Evolutionary conservation across 2,329 filamentous ascomycete genomes (phyloP), one percentile per base, ranked within the genome.

Genomic region (Cadophora sp.): DNA sequence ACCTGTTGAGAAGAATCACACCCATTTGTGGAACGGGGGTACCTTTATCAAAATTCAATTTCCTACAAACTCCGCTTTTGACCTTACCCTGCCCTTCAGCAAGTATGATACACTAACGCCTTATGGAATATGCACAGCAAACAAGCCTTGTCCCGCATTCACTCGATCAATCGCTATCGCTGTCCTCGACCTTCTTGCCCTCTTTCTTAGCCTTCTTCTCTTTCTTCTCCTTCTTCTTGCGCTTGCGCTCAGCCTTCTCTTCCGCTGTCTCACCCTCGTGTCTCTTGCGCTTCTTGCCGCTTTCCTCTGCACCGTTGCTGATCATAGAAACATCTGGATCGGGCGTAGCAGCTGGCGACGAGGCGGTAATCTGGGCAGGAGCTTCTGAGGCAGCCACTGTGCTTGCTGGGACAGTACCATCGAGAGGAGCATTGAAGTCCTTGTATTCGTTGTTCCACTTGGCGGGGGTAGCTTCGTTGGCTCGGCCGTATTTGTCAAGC

Each of bases 381-480:
- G 76, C 70, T 43, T 80, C 70, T 7, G 79, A 76, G 8, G 80
- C 76, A 36, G 81, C 74, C 48, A 78, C 45, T 76, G 80, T 7
- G 20, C 20, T 22, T 18, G 48, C 58, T 53, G 64, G 64, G 16
- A 45, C 64, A 59, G 45, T 58, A 80, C 81, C 67, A 69, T 80
- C 70, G 75, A 79, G 62, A 18, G 85, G 83, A 48, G 86, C 85
- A 76, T 86, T 89, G 83, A 89, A 97, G 83, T 98, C 96, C 82
- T 94, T 95, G 87, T 99, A 99, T 73, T 92, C 91, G 45, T 87
- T 82, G 74, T 92, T 94, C 96, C 96, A 99, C 82, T 96, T 93
- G 75, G 94, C 89, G 30, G 96, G 96, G 5, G 96, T 99, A 71
- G 90, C 89, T 80, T 97, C 95, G 81, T 98, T 99, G 75, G 92